These are phyloP conservation scores for Elsinoe perseae DNA, from an alignment of 2,329 filamentous ascomycete species.

Conservation along the genomic window DNA sequence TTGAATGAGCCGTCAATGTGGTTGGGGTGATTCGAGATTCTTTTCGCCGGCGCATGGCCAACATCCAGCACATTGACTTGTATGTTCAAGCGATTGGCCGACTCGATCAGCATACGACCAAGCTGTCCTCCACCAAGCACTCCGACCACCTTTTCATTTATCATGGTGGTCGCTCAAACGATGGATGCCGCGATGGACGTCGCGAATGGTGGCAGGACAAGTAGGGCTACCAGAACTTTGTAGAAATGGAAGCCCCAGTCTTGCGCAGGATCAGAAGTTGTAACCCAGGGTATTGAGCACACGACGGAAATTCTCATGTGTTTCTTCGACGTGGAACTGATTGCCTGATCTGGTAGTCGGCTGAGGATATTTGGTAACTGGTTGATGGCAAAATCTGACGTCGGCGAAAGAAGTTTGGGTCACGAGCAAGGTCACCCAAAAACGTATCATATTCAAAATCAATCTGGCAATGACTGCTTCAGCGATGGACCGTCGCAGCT, in stretches of 20 bases:
- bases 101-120: constrained; percentile 88
- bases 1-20: constrained; percentile 87
- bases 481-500: no score
- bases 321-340: no score
- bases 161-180: constrained; percentile 5
- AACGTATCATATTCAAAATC: background rate
- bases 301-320: no score
- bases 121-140: constrained; percentile 50
- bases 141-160: constrained; percentile 31
- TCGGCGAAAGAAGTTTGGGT: background rate
- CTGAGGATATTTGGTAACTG: background rate
- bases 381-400: constrained; percentile 2
- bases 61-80: constrained; percentile 72
- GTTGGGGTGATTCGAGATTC: constrained; percentile 65
- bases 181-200: no score
- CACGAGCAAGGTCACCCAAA: background rate
- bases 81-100: constrained; percentile 71
- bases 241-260: no score
- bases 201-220: no score
- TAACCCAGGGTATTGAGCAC: no score
- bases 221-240: no score
- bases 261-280: no score
- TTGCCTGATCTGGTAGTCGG: constrained; percentile 11
- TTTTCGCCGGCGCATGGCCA: constrained; percentile 70
- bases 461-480: background rate